Percentiles rank a stretch among this genome's conserved stretches.
Conservation (phyloP, 305 asterid genomes). For the Fraxinus nigra region DNA sequence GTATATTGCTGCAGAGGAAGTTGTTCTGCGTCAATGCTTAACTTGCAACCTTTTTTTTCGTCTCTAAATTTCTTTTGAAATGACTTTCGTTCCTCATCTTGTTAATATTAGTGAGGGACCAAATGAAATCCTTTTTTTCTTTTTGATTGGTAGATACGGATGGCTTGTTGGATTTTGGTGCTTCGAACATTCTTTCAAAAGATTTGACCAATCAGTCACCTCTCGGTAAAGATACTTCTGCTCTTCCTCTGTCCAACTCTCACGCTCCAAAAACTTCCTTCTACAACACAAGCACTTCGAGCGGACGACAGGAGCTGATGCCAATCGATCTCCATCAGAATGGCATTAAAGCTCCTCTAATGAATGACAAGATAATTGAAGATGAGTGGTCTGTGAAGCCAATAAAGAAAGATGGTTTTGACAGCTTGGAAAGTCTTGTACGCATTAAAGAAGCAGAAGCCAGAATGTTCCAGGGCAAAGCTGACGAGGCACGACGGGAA, state of each 20-base stretch:
- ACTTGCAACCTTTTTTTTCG: not conserved
- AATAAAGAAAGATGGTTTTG: slow-evolving; percentile 57
- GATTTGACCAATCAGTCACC: slow-evolving; percentile 33
- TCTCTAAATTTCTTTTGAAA: not conserved
- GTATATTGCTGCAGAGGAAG: not conserved
- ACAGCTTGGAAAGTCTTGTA: slow-evolving; percentile 76
- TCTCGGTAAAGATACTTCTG: slow-evolving; percentile 38
- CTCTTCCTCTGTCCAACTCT: slow-evolving; percentile 36
- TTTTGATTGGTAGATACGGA: slow-evolving; percentile 45
- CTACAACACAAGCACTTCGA: slow-evolving; percentile 56
- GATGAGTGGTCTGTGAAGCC: slow-evolving; percentile 97
- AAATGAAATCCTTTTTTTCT: slow-evolving; percentile 6
- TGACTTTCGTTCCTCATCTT: not conserved
- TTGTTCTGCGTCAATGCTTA: not conserved
- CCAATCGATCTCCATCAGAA: slow-evolving; percentile 54
- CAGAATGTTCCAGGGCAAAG: slow-evolving; percentile 78
- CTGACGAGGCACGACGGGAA: slow-evolving; percentile 79
- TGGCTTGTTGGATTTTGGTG: slow-evolving; percentile 44
- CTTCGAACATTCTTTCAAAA: slow-evolving; percentile 37
- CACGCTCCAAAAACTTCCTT: slow-evolving; percentile 44
- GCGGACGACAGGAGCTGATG: slow-evolving; percentile 37
- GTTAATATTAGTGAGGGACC: not conserved
- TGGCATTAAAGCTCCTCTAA: slow-evolving; percentile 27
- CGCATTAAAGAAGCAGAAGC: slow-evolving; percentile 90
- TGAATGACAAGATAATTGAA: slow-evolving; percentile 47